Base-by-base conservation (phyloP, 305 asterid species). In the Withania somnifera region DNA sequence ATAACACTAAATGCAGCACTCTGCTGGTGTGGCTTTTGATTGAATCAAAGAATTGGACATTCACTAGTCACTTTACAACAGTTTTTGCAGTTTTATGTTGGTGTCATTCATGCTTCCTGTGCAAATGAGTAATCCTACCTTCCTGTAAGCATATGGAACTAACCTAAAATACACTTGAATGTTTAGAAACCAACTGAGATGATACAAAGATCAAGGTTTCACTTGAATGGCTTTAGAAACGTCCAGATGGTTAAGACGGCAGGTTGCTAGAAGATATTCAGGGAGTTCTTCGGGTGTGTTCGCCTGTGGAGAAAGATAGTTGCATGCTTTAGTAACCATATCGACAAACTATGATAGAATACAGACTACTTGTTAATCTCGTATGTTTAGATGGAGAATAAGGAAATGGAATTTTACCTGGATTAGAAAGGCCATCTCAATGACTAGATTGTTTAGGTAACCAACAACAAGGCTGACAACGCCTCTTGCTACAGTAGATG, bases 391-490 rank as follows among this genome's bases (percentile, higher is more conserved):
- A 68, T 54, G 61, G 42, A 54, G 79, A 50, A 10, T 51, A 7
- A 63, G 68, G 76, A 81, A 24, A 64, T 32, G 53, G 36, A 80
- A 30, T 0, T 11, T 82, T 89, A 94, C 98, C 97, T 94, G 98
- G 84, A 96, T 90, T 51, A 96, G 86, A 84, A 96, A 96, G 63
- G 98, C 98, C 98, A 96, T 92, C 88, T 93, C 98, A 81, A 96
- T 93, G 69, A 96, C 97, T 80, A 96, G 85, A 87, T 94, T 96
- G 91, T 91, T 93, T 13, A 96, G 97, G 90, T 93, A 96, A 64
- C 99, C 99, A 52, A 94, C 91, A 86, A 94, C 98, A 80, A 96
- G 98, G 92, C 95, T 93, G 87, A 93, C 98, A 83, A 96, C 99
- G 30, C 99, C 98, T 82, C 99, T 89, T 19, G 99, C 99, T 38